Evolutionary conservation across 2,329 filamentous ascomycete species (phyloP).

Genomic region (Stachybotrys echinatus): DNA sequence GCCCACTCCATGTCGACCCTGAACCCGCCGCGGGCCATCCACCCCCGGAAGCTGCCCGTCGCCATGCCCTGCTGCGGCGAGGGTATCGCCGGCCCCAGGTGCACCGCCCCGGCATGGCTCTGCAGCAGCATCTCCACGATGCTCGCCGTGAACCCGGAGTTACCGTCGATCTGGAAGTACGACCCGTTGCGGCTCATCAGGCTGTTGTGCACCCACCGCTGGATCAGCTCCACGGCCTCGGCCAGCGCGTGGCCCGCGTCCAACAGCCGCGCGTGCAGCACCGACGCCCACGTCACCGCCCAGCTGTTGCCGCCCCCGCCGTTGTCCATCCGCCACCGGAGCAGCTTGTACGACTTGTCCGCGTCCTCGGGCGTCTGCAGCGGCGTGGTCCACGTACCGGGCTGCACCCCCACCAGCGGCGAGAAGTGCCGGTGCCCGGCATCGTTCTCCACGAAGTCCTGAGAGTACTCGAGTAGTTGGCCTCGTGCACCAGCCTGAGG

Average conservation of each 20-base stretch:
- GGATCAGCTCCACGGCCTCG: neutral
- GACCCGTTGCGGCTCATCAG: constrained; percentile 7
- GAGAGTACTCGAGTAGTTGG: constrained; percentile 4
- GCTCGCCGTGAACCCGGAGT: constrained; percentile 37
- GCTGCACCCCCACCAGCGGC: constrained; percentile 3
- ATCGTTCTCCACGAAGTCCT: constrained; percentile 6
- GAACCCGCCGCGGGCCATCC: constrained; percentile 12
- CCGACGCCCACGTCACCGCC: constrained; percentile 6
- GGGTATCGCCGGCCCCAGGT: constrained; percentile 16
- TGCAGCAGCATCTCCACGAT: constrained; percentile 40
- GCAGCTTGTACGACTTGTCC: constrained; percentile 2
- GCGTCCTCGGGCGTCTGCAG: neutral
- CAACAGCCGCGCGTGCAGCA: constrained; percentile 4
- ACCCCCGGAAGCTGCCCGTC: constrained; percentile 12
- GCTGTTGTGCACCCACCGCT: constrained; percentile 2
- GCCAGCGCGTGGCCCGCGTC: neutral
- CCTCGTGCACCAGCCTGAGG: constrained; percentile 2
- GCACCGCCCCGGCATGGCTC: constrained; percentile 18
- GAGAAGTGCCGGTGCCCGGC: constrained; percentile 7
- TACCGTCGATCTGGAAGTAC: constrained; percentile 28
- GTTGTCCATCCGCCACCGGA: constrained; percentile 4
- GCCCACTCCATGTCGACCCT: constrained; percentile 17
- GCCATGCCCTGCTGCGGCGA: constrained; percentile 3
- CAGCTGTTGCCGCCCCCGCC: constrained; percentile 5
- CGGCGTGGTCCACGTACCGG: constrained; percentile 3